phyloP scores from a whole-genome alignment of 2,329 filamentous ascomycete genomes.

The Ceratocystis papillata region DNA sequence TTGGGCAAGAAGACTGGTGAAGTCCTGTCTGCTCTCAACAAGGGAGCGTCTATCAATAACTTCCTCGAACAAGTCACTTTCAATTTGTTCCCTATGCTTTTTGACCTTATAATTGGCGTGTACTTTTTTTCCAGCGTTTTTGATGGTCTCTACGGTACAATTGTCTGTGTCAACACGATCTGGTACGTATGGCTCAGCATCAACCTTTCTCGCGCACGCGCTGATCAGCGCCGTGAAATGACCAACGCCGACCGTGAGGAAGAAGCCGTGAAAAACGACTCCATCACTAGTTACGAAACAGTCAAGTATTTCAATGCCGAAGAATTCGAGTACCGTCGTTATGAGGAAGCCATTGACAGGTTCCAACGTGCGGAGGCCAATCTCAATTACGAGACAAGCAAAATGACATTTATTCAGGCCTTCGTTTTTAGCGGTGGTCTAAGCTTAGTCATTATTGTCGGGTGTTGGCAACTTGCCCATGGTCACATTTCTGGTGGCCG shows the following conservation, averaged over 20 bases:
- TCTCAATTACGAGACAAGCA: conserved; percentile 63
- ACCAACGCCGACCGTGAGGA: conserved; percentile 90
- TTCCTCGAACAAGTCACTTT: conserved; percentile 97
- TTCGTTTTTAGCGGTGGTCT: conserved; percentile 69
- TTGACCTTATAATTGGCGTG: conserved; percentile 79
- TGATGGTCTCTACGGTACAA: conserved; percentile 51
- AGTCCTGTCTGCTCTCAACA: conserved; percentile 88
- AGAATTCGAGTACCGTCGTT: conserved; percentile 64
- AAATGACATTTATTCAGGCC: conserved; percentile 74
- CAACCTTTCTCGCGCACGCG: conserved; percentile 85
- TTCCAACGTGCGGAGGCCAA: conserved; percentile 67
- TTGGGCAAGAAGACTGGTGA: conserved; percentile 94
- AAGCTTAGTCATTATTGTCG: conserved; percentile 59
- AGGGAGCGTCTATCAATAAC: conserved; percentile 89
- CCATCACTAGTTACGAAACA: conserved; percentile 95
- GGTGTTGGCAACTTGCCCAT: conserved; percentile 64
- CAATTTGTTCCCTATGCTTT: conserved; percentile 85
- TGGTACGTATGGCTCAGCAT: conserved; percentile 96
- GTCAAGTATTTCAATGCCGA: conserved; percentile 88
- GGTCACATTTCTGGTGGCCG: conserved; percentile 55
- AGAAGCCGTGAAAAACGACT: conserved; percentile 96
- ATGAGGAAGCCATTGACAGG: conserved; percentile 56
- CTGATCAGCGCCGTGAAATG: conserved; percentile 84
- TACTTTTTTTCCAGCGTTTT: conserved; percentile 68
- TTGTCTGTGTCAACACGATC: conserved; percentile 83